phyloP scores from a whole-genome alignment of 1,284 basidiomycete species.

The Cryptococcus sp. region DNA sequence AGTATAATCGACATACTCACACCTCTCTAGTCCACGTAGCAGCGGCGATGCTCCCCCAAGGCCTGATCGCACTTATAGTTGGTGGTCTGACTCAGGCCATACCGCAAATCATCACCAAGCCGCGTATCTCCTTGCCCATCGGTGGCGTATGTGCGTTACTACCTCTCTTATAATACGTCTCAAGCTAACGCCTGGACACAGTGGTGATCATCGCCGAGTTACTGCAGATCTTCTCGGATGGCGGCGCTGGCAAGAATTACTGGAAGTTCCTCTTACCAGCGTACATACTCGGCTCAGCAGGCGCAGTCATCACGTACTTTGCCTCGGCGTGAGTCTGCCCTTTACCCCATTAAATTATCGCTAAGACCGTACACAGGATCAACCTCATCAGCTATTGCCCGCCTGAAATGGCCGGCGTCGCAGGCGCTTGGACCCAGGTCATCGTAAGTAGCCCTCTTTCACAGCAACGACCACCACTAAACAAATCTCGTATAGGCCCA shows the following conservation, averaged over 20 bases:
- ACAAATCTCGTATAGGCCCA: constrained; percentile 20
- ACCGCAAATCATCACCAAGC: constrained; percentile 36
- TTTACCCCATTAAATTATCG: neutral
- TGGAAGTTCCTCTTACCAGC: constrained; percentile 46
- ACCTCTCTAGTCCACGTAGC: constrained; percentile 31
- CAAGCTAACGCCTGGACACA: constrained; percentile 8
- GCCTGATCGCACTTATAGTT: constrained; percentile 33
- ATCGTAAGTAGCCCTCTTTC: constrained; percentile 12
- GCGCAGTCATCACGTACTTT: constrained; percentile 32
- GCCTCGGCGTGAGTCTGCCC: constrained; percentile 19
- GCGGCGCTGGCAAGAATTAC: constrained; percentile 44
- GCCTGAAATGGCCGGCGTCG: constrained; percentile 48
- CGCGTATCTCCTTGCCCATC: constrained; percentile 29
- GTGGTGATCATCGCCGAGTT: constrained; percentile 35
- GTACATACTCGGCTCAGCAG: constrained; percentile 28
- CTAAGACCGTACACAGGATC: constrained; percentile 11
- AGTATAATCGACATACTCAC: neutral
- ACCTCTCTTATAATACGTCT: neutral
- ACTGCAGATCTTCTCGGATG: constrained; percentile 40
- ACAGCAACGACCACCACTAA: neutral
- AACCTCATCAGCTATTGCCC: constrained; percentile 39
- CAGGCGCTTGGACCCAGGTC: constrained; percentile 45
- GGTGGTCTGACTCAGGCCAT: constrained; percentile 32
- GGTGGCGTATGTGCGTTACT: constrained; percentile 27
- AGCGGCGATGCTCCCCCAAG: constrained; percentile 44